These are phyloP conservation scores for Babesia ovis DNA, from an alignment of 169 alveolate genomes.

Conservation along the genomic window DNA sequence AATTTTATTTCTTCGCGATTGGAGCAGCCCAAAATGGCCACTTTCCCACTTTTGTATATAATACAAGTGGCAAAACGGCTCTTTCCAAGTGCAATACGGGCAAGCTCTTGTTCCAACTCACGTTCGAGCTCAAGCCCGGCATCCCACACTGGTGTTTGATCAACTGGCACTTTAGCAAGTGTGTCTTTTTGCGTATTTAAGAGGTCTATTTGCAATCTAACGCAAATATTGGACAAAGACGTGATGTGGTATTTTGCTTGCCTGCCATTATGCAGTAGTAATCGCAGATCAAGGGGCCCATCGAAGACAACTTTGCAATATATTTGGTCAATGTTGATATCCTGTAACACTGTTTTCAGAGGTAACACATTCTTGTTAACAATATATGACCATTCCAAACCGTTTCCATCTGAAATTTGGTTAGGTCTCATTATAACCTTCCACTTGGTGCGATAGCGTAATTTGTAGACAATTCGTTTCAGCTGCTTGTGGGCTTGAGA, in stretches of 20 bases:
- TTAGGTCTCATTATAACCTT: conserved; percentile 19
- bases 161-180: background rate
- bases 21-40: conserved; percentile 54
- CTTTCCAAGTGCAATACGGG: background rate
- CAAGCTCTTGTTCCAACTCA: conserved; percentile 48
- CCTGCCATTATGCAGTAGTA: conserved; percentile 24
- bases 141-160: conserved; percentile 31
- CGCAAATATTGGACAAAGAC: conserved; percentile 17
- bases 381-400: conserved; percentile 46
- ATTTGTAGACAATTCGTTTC: conserved; percentile 31
- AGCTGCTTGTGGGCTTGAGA: conserved; percentile 40
- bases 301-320: conserved; percentile 50
- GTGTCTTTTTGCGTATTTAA: conserved; percentile 1
- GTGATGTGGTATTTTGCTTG: conserved; percentile 21
- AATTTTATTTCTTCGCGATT: conserved; percentile 25
- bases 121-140: conserved; percentile 52
- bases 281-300: conserved; percentile 21
- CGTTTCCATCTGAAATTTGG: conserved; percentile 39
- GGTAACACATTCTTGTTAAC: conserved; percentile 25
- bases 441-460: conserved; percentile 59
- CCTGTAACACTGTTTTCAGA: conserved; percentile 38
- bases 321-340: conserved; percentile 50
- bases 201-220: conserved; percentile 47
- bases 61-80: conserved; percentile 45
- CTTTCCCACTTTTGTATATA: conserved; percentile 59